phyloP scores from a whole-genome alignment of 306 rosid species.

The Geum urbanum region DNA sequence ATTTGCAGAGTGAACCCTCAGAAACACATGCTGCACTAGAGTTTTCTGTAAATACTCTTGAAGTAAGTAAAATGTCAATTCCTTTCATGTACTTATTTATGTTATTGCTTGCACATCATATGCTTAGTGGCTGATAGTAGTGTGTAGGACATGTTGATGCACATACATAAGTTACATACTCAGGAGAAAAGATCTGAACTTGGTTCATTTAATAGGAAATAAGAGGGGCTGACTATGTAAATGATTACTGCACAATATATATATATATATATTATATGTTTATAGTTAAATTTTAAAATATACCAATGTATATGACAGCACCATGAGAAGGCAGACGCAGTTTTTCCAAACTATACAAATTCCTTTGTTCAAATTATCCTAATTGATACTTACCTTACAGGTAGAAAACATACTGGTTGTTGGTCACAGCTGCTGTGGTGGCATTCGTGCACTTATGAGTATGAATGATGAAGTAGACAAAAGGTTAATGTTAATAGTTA shows the following conservation, averaged over 20 bases:
- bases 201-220: background rate
- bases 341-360: background rate
- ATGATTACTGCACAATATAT: background rate
- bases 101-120: background rate
- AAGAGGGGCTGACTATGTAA: background rate
- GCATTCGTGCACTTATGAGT: conserved; percentile 93
- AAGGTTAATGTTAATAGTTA: conserved; percentile 38
- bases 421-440: conserved; percentile 99
- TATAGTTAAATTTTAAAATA: too few species aligned
- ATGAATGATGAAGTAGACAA: conserved; percentile 59
- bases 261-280: too few species aligned
- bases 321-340: too few species aligned
- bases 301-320: too few species aligned
- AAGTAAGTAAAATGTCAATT: conserved; percentile 42
- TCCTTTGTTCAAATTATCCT: background rate
- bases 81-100: background rate
- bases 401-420: conserved; percentile 79
- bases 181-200: background rate
- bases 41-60: conserved; percentile 74
- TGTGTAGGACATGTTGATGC: background rate
- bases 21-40: conserved; percentile 95
- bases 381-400: conserved; percentile 35
- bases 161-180: background rate
- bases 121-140: background rate
- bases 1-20: conserved; percentile 71